Percentiles rank a stretch among this genome's conserved stretches.
phyloP scores from a whole-genome alignment of 2,329 filamentous ascomycete genomes.

The Colletotrichum sp. region DNA sequence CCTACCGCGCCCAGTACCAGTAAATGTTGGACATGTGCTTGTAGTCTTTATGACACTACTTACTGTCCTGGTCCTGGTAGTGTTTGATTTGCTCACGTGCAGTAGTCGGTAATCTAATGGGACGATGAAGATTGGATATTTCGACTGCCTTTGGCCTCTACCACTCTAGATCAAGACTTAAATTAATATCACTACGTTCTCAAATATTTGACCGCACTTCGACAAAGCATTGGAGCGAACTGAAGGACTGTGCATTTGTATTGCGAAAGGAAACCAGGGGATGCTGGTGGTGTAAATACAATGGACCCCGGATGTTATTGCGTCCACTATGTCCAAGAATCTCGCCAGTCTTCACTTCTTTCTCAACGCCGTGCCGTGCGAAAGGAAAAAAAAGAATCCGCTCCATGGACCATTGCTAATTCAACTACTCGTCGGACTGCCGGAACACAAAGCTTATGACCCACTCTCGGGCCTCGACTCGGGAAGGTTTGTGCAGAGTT shows the following conservation, averaged over 20 bases:
- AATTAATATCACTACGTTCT: fast-evolving
- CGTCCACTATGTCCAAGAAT: fast-evolving
- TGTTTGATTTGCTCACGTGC: neutral
- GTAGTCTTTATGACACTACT: neutral
- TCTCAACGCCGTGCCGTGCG: neutral
- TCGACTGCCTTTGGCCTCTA: neutral
- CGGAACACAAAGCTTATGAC: neutral
- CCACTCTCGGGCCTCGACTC: neutral
- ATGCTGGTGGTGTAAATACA: fast-evolving
- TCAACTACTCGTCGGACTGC: neutral
- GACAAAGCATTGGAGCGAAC: neutral
- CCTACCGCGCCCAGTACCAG: constrained; percentile 26
- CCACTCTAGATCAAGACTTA: neutral
- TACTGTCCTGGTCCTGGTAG: neutral
- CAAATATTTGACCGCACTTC: neutral
- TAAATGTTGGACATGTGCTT: neutral
- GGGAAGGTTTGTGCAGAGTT: neutral
- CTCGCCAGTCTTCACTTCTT: fast-evolving
- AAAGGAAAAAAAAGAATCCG: neutral
- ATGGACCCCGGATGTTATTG: neutral
- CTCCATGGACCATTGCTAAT: neutral
- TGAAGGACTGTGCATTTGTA: neutral
- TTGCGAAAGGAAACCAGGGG: neutral
- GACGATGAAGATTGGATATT: neutral
- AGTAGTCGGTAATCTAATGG: neutral